Percentiles rank a stretch among this genome's conserved stretches.
phyloP scores from a whole-genome alignment of 257 asterid genomes.

The Voacanga thouarsii region DNA sequence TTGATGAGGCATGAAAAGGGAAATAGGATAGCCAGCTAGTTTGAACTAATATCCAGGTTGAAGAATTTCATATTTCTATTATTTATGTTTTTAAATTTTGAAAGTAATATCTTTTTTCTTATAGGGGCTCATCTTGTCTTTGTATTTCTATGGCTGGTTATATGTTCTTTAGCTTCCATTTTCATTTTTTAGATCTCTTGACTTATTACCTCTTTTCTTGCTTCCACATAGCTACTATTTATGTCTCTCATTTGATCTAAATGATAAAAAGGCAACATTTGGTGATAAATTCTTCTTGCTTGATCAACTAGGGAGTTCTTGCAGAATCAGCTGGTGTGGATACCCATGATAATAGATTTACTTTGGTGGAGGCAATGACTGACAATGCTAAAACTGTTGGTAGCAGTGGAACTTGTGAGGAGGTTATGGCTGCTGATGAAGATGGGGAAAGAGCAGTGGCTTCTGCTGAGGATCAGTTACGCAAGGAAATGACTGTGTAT shows the following conservation, averaged over 20 bases:
- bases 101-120: background rate
- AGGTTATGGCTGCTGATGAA: slow-evolving; percentile 76
- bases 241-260: background rate
- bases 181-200: background rate
- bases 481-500: slow-evolving; percentile 89
- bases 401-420: slow-evolving; percentile 60
- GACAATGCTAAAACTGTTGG: slow-evolving; percentile 64
- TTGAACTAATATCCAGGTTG: background rate
- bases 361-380: slow-evolving; percentile 62
- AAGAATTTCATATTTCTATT: background rate
- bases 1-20: background rate
- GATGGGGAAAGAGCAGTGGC: slow-evolving; percentile 83
- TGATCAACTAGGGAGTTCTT: slow-evolving; percentile 70
- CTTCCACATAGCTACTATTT: background rate
- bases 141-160: background rate
- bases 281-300: slow-evolving; percentile 12
- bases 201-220: background rate
- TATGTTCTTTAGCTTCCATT: background rate
- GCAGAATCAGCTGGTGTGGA: slow-evolving; percentile 56
- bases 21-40: background rate
- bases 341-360: slow-evolving; percentile 49
- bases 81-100: background rate
- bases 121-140: background rate
- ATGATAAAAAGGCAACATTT: slow-evolving; percentile 2
- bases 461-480: slow-evolving; percentile 89